Evolutionary conservation across 1,139 yeast genomes (phyloP).

Genomic region (Trichomonascaceae sp.): DNA sequence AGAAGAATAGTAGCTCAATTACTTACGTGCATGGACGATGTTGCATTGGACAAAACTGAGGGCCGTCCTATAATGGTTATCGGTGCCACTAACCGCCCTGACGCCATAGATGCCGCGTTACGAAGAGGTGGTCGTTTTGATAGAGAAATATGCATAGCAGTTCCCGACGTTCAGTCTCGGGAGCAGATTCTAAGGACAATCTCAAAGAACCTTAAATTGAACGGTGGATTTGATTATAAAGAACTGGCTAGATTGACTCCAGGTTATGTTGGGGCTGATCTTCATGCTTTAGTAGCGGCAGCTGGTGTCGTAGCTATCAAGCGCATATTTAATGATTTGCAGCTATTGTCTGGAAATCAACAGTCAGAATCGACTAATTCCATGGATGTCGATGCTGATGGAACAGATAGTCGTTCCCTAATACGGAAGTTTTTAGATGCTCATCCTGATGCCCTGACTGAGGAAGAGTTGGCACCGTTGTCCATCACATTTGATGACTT

Average conservation of each 20-base stretch:
- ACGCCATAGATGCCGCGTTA: slow-evolving; percentile 89
- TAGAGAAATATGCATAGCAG: slow-evolving; percentile 86
- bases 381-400: slow-evolving; percentile 12
- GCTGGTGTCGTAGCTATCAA: slow-evolving; percentile 95
- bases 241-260: slow-evolving; percentile 89
- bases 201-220: slow-evolving; percentile 53
- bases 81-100: slow-evolving; percentile 98
- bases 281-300: slow-evolving; percentile 88
- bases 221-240: slow-evolving; percentile 61
- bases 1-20: slow-evolving; percentile 93
- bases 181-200: slow-evolving; percentile 69
- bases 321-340: slow-evolving; percentile 54
- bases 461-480: slow-evolving; percentile 67
- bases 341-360: slow-evolving; percentile 11
- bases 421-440: slow-evolving; percentile 52
- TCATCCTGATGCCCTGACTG: slow-evolving; percentile 76
- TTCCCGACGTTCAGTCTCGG: slow-evolving; percentile 84
- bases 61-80: slow-evolving; percentile 93
- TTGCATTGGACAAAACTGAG: slow-evolving; percentile 77
- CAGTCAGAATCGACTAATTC: slow-evolving; percentile 13
- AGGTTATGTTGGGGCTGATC: slow-evolving; percentile 97
- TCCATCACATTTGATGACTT: slow-evolving; percentile 77
- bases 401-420: slow-evolving; percentile 13
- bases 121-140: slow-evolving; percentile 97
- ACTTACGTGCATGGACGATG: slow-evolving; percentile 88